Base-by-base conservation (phyloP, 352 stramenopile species). In the Phytophthora vignae region DNA sequence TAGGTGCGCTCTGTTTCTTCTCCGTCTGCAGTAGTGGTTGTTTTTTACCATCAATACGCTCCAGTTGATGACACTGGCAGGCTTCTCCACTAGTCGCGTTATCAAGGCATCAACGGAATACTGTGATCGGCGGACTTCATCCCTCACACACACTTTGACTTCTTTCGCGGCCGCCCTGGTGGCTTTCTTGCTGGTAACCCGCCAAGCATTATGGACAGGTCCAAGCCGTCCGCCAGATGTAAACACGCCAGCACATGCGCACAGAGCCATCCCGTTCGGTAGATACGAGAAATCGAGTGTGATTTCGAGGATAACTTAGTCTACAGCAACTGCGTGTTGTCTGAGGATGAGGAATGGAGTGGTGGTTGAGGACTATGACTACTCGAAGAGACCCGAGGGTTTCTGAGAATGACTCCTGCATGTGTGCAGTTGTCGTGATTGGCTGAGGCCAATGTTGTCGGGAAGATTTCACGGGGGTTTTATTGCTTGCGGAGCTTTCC, bases 251-350 rank as follows among this genome's bases (percentile, higher is more conserved):
- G 14, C n/a, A 67, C 17, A 25, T 67, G 64, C 58, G 25, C 44
- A 14, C 64, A 71, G 1, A 72, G 36, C 50, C 56, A 71, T 10
- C 36, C 49, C 2, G 48, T 62, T 22, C n/a, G n/a, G n/a, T n/a
- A n/a, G n/a, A n/a, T n/a, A n/a, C n/a, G n/a, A n/a, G n/a, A n/a
- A n/a, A n/a, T n/a, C n/a, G n/a, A n/a, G n/a, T n/a, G n/a, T n/a
- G n/a, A n/a, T n/a, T n/a, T n/a, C n/a, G n/a, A n/a, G n/a, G n/a
- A n/a, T n/a, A n/a, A n/a, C n/a, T n/a, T n/a, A n/a, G n/a, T n/a
- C n/a, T n/a, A n/a, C n/a, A n/a, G n/a, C n/a, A n/a, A n/a, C n/a
- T n/a, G n/a, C n/a, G n/a, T n/a, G n/a, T n/a, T n/a, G n/a, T n/a
- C n/a, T n/a, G n/a, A n/a, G n/a, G n/a, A n/a, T n/a, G n/a, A n/a